These are phyloP conservation scores for Hanseniaspora clermontiae DNA, from an alignment of 805 yeast species.

Conservation along the genomic window DNA sequence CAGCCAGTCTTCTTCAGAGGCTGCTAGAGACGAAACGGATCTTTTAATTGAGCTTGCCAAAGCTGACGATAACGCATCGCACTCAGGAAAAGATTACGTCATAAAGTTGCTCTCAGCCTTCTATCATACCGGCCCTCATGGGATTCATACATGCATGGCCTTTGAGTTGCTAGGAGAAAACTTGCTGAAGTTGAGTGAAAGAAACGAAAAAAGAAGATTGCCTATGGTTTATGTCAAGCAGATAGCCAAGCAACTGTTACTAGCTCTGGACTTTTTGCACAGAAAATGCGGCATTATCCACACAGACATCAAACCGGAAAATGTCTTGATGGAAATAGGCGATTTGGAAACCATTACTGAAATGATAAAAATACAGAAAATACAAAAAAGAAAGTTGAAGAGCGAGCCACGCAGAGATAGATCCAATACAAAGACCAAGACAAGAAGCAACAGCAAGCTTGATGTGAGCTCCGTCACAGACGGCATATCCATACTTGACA, in stretches of 20 bases:
- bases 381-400: constrained; percentile 35
- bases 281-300: constrained; percentile 53
- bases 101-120: constrained; percentile 74
- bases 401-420: constrained; percentile 23
- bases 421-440: not conserved
- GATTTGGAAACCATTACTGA: constrained; percentile 68
- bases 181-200: constrained; percentile 65
- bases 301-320: constrained; percentile 68
- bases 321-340: constrained; percentile 66
- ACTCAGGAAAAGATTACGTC: constrained; percentile 41
- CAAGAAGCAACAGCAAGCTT: not conserved
- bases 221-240: constrained; percentile 67
- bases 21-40: constrained; percentile 87
- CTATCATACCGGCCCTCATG: constrained; percentile 79
- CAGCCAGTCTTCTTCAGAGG: constrained; percentile 81
- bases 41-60: constrained; percentile 55
- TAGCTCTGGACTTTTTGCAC: constrained; percentile 54
- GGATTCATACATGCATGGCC: constrained; percentile 90
- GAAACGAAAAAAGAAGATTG: constrained; percentile 67
- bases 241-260: constrained; percentile 62
- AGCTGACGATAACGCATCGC: constrained; percentile 20
- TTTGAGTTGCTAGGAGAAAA: constrained; percentile 96
- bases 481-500: not conserved
- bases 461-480: not conserved
- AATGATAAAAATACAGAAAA: constrained; percentile 50